These are phyloP conservation scores for Senecio squalidus DNA, from an alignment of 140 eudicot species.

Conservation along the genomic window DNA sequence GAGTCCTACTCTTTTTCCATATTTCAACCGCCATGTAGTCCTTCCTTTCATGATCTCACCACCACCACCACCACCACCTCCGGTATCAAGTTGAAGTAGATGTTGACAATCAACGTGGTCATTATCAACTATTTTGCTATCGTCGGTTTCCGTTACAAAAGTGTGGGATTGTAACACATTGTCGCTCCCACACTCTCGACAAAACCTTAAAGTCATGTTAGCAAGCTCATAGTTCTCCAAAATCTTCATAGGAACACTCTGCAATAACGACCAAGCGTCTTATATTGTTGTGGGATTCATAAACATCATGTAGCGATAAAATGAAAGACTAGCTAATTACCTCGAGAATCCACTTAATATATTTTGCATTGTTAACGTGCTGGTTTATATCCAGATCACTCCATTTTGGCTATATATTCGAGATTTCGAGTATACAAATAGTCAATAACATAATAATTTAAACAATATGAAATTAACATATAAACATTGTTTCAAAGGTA, in stretches of 20 bases:
- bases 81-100: conserved; percentile 43
- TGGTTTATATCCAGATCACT: conserved; percentile 65
- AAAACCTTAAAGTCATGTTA: conserved; percentile 57
- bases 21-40: conserved; percentile 67
- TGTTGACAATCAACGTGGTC: conserved; percentile 55
- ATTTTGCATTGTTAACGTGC: conserved; percentile 77
- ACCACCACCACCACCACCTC: conserved; percentile 16
- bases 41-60: conserved; percentile 67
- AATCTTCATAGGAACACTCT: conserved; percentile 1
- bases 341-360: conserved; percentile 68
- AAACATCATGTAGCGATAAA: background rate
- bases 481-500: background rate
- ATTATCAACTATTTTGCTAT: conserved; percentile 9
- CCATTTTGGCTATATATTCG: conserved; percentile 79
- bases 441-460: background rate
- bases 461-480: background rate
- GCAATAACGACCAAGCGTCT: background rate
- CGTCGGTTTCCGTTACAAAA: conserved; percentile 22
- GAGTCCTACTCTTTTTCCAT: background rate
- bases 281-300: background rate
- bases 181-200: conserved; percentile 69
- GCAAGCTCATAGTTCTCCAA: conserved; percentile 46
- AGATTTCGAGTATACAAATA: background rate
- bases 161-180: conserved; percentile 69
- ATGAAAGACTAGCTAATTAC: background rate